Percentiles rank a stretch among this genome's conserved stretches.
These are phyloP conservation scores for Xylaria hypoxylon DNA, from an alignment of 2,329 filamentous ascomycete species.

Conservation along the genomic window DNA sequence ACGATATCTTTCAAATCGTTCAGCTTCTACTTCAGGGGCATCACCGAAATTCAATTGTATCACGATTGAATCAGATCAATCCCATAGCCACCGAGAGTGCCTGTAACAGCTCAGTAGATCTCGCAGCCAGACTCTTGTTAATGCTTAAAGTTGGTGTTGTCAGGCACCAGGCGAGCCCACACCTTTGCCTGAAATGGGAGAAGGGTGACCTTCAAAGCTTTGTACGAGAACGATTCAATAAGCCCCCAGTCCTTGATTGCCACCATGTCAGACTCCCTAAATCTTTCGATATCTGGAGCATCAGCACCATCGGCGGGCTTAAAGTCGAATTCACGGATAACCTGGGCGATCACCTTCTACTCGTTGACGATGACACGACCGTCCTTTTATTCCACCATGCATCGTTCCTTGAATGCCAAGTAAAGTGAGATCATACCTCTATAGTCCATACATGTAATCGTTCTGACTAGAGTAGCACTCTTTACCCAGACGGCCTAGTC, in stretches of 20 bases:
- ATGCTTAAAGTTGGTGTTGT: conserved; percentile 32
- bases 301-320: conserved; percentile 51
- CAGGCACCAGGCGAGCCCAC: conserved; percentile 13
- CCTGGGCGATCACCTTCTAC: conserved; percentile 53
- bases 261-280: conserved; percentile 35
- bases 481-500: conserved; percentile 49
- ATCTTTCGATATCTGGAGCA: conserved; percentile 40
- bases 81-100: neutral
- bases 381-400: conserved; percentile 55
- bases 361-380: conserved; percentile 52
- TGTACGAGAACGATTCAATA: conserved; percentile 14
- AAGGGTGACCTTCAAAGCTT: conserved; percentile 22
- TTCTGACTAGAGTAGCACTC: conserved; percentile 11
- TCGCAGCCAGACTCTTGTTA: conserved; percentile 26
- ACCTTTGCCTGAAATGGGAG: conserved; percentile 25
- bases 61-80: conserved; percentile 4
- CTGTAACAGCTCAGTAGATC: conserved; percentile 26
- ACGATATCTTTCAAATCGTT: conserved; percentile 27
- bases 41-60: conserved; percentile 17
- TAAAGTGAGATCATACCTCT: conserved; percentile 28
- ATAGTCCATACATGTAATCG: neutral
- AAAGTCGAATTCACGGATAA: conserved; percentile 52
- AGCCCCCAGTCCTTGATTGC: conserved; percentile 12
- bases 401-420: conserved; percentile 50
- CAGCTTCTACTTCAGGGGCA: conserved; percentile 2